Evolutionary conservation across 1,284 basidiomycete species (phyloP).

Genomic region (Leccinum proliferum): DNA sequence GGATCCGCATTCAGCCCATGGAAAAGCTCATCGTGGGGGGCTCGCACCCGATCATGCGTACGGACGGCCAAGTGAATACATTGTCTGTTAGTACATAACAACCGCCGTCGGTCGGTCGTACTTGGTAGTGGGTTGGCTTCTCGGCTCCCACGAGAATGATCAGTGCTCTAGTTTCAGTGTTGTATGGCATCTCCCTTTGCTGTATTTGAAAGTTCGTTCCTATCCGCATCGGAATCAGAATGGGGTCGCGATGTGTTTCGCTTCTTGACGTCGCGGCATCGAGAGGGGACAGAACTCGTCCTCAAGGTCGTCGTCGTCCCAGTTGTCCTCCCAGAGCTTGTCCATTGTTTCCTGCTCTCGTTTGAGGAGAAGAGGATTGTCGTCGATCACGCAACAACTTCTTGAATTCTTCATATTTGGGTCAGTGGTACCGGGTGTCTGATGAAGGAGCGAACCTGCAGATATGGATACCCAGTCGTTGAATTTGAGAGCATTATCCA

Average conservation of each 20-base stretch:
- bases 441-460: constrained; percentile 49
- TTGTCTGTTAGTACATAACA: constrained; percentile 9
- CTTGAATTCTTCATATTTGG: constrained; percentile 62
- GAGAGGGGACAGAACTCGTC: constrained; percentile 2
- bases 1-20: background rate
- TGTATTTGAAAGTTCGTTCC: constrained; percentile 64
- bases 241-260: no score
- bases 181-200: constrained; percentile 53
- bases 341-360: no score
- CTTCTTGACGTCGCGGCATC: no score
- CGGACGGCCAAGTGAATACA: background rate
- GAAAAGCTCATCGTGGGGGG: background rate
- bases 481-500: constrained; percentile 95
- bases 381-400: no score
- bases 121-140: background rate
- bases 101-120: background rate
- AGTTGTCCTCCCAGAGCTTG: no score
- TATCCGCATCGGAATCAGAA: constrained; percentile 22
- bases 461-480: constrained; percentile 96
- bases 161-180: constrained; percentile 31
- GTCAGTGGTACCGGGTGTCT: constrained; percentile 5
- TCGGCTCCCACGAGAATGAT: background rate
- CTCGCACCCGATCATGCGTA: background rate
- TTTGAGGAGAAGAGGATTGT: no score
- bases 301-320: no score